These are phyloP conservation scores for Thelonectria olida DNA, from an alignment of 2,329 filamentous ascomycete species.

Conservation along the genomic window DNA sequence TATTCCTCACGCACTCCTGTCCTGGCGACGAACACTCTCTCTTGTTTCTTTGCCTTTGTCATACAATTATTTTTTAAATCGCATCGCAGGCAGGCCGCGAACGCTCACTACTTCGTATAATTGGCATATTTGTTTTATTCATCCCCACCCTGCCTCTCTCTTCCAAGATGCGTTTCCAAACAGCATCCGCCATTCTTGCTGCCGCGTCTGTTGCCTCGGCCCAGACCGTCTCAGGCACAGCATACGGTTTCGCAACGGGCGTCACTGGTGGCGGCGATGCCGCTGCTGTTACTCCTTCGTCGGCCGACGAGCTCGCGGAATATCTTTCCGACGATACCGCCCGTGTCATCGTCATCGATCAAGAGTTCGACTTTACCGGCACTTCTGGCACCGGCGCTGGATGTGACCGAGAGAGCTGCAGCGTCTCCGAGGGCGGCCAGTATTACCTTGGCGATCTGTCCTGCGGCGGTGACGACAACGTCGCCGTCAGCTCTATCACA, in stretches of 20 bases:
- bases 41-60: background rate
- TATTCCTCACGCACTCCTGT: conserved; percentile 7
- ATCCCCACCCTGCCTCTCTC: background rate
- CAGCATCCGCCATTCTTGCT: conserved; percentile 28
- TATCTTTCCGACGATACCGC: conserved; percentile 40
- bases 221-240: conserved; percentile 40
- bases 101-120: background rate
- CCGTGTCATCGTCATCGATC: conserved; percentile 37
- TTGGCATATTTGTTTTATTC: background rate
- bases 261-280: conserved; percentile 63
- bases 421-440: conserved; percentile 39
- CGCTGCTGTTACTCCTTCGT: conserved; percentile 52
- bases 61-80: background rate
- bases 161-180: conserved; percentile 24
- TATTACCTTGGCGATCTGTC: conserved; percentile 41
- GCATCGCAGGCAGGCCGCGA: conserved; percentile 8
- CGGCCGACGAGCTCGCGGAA: conserved; percentile 54
- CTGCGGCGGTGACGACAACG: conserved; percentile 37
- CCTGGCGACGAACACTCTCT: conserved; percentile 6
- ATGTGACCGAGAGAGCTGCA: conserved; percentile 43
- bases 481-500: conserved; percentile 37
- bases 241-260: conserved; percentile 46
- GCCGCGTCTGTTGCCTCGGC: conserved; percentile 35
- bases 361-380: conserved; percentile 41
- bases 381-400: conserved; percentile 33